These are phyloP conservation scores for Mitragyna speciosa DNA, from an alignment of 257 asterid species.

Conservation along the genomic window DNA sequence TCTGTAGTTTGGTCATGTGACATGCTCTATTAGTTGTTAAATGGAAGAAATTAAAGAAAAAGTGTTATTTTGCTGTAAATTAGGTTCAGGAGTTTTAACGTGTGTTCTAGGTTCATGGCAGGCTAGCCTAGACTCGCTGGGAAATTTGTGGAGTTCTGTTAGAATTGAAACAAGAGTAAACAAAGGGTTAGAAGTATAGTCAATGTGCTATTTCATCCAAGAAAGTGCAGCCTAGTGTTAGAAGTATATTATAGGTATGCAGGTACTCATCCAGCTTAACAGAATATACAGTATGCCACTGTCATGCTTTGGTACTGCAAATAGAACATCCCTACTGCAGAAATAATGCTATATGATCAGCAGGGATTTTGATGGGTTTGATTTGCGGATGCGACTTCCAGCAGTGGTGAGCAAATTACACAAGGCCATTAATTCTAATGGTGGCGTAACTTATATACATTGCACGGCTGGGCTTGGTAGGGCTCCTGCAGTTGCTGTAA, in stretches of 20 bases:
- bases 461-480: slow-evolving; percentile 99
- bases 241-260: background rate
- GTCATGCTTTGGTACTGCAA: background rate
- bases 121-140: background rate
- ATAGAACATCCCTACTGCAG: background rate
- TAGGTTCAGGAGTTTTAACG: background rate
- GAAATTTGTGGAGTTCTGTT: background rate
- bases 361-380: slow-evolving; percentile 98
- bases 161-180: background rate
- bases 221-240: background rate
- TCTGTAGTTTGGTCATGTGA: background rate
- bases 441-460: slow-evolving; percentile 90
- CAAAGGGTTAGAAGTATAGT: background rate
- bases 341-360: slow-evolving; percentile 10
- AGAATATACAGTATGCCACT: background rate
- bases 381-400: slow-evolving; percentile 81
- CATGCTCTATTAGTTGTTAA: background rate
- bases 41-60: background rate
- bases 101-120: background rate
- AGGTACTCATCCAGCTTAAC: background rate
- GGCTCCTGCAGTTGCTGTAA: slow-evolving; percentile 93
- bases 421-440: slow-evolving; percentile 61
- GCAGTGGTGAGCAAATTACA: slow-evolving; percentile 81
- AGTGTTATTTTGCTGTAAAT: background rate
- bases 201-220: background rate